A percentile compares a stretch with the other conserved stretches of the same genome.
phyloP scores from a whole-genome alignment of 2,329 filamentous ascomycete genomes.

The Pleoardoris graminearum region DNA sequence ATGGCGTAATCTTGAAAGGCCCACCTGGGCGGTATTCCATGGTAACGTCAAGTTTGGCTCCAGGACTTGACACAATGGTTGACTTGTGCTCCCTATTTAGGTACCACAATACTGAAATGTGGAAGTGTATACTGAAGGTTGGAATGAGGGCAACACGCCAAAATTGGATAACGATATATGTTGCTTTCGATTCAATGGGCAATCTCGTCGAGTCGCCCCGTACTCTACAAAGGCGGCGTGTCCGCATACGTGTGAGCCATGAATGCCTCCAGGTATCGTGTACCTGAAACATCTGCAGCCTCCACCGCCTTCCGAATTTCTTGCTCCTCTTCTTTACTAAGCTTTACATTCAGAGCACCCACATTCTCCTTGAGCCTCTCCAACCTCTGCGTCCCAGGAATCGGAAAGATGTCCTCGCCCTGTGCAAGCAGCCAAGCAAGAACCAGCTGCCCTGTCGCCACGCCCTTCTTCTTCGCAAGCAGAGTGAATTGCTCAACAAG shows the following conservation, averaged over 20 bases:
- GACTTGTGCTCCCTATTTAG: no score
- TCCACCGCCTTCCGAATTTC: conserved; percentile 31
- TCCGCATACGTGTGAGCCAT: conserved; percentile 44
- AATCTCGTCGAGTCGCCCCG: no score
- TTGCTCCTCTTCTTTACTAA: conserved; percentile 35
- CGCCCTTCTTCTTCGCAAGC: conserved; percentile 53
- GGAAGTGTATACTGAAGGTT: no score
- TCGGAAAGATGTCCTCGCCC: conserved; percentile 60
- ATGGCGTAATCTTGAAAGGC: no score
- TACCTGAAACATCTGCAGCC: conserved; percentile 49
- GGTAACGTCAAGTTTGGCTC: no score
- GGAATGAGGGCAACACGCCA: no score
- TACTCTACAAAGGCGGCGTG: conserved; percentile 39
- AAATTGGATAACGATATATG: no score
- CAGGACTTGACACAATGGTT: no score
- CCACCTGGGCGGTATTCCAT: no score
- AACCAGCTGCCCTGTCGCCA: conserved; percentile 62
- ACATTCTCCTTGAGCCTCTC: conserved; percentile 40
- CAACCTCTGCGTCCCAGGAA: conserved; percentile 51
- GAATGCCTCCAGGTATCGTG: conserved; percentile 46
- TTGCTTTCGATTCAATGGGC: no score
- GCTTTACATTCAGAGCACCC: conserved; percentile 26
- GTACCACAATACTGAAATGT: no score
- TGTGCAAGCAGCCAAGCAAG: conserved; percentile 47
- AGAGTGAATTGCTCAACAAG: conserved; percentile 5